These are phyloP conservation scores for Saccharomyces hybrid DNA, from an alignment of 1,139 yeast species.

Conservation along the genomic window DNA sequence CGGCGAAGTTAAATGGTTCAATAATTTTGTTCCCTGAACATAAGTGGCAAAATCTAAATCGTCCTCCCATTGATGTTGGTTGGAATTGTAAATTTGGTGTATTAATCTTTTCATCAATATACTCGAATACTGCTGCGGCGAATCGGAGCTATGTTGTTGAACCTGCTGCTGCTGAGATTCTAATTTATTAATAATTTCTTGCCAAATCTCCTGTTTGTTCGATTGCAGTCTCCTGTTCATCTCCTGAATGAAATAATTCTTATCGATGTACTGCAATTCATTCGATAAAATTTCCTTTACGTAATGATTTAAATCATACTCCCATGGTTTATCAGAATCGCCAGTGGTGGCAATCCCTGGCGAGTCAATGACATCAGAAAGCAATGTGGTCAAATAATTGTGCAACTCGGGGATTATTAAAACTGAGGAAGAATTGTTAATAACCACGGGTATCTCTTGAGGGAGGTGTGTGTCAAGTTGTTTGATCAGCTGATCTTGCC, in stretches of 20 bases:
- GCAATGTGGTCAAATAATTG: constrained; percentile 16
- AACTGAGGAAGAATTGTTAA: constrained; percentile 20
- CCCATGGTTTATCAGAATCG: constrained; percentile 8
- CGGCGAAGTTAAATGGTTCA: constrained; percentile 27
- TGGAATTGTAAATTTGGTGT: constrained; percentile 27
- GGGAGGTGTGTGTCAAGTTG: constrained; percentile 23
- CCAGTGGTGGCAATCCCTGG: constrained; percentile 2
- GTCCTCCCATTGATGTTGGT: constrained; percentile 30
- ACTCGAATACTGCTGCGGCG: constrained; percentile 10
- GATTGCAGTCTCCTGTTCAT: constrained; percentile 21
- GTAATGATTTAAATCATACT: constrained; percentile 26
- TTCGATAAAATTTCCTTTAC: constrained; percentile 27
- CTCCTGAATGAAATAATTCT: constrained; percentile 22
- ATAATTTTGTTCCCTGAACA: constrained; percentile 28
- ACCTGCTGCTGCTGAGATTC: constrained; percentile 4
- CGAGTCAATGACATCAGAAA: constrained; percentile 17
- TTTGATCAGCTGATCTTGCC: constrained; percentile 18
- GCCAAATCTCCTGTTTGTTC: constrained; percentile 23
- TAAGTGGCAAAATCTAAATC: constrained; percentile 31
- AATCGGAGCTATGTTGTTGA: too few species aligned
- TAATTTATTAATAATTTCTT: constrained; percentile 20
- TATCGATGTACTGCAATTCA: constrained; percentile 29
- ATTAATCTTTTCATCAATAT: constrained; percentile 24
- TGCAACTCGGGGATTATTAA: constrained; percentile 29
- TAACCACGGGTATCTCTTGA: constrained; percentile 27